Evolutionary conservation across 345 rosid genomes (phyloP).

Genomic region (Aquilaria yunnanensis): DNA sequence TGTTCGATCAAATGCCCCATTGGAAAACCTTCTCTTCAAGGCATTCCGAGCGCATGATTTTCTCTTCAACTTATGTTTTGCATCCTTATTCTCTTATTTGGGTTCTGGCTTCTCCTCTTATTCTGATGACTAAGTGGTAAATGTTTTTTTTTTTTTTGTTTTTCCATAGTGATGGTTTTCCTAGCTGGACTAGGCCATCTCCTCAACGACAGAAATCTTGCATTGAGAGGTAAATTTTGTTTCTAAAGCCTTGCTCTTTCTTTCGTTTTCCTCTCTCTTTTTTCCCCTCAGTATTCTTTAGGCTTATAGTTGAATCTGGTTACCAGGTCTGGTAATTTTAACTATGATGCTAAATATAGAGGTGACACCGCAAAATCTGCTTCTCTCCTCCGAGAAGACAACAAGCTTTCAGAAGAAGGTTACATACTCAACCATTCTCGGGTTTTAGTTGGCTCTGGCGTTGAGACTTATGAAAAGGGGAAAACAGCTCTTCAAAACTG

Average conservation of each 20-base stretch:
- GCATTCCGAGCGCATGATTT: too few species aligned
- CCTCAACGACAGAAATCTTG: conserved; percentile 64
- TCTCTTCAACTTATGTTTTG: too few species aligned
- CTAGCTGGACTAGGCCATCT: conserved; percentile 78
- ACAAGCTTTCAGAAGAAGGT: conserved; percentile 56
- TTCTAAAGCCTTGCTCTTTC: background rate
- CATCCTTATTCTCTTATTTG: too few species aligned
- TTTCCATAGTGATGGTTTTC: conserved; percentile 59
- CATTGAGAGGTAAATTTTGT: conserved; percentile 41
- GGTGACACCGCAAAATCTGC: conserved; percentile 60
- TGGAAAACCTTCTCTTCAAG: too few species aligned
- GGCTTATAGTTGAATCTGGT: conserved; percentile 10
- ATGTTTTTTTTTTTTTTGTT: background rate
- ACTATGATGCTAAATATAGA: conserved; percentile 63
- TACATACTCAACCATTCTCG: conserved; percentile 73
- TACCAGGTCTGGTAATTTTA: conserved; percentile 60
- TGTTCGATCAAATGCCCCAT: too few species aligned
- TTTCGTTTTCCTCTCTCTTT: background rate
- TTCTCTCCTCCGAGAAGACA: conserved; percentile 47
- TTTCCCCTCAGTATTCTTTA: background rate
- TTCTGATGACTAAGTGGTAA: too few species aligned
- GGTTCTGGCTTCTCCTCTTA: too few species aligned
- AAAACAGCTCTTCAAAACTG: conserved; percentile 72
- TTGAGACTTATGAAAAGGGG: conserved; percentile 63
- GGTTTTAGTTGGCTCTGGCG: conserved; percentile 72